A percentile compares a stretch with the other conserved stretches of the same genome.
Evolutionary conservation across 1,139 yeast species (phyloP).

Genomic region (Pichia sp.): DNA sequence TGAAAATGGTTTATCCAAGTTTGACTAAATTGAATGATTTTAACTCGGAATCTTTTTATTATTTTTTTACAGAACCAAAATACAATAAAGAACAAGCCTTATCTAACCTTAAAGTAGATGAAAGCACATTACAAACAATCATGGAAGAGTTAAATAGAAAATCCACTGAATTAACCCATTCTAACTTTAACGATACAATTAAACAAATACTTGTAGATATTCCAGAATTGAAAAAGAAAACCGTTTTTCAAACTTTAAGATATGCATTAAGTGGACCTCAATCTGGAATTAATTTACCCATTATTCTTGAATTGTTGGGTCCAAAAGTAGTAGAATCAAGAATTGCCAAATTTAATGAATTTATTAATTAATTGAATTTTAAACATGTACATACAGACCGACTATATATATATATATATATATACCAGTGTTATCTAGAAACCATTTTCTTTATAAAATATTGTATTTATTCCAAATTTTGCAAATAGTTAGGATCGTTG

Average conservation of each 20-base stretch:
- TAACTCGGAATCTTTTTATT: conserved; percentile 35
- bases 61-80: conserved; percentile 38
- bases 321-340: conserved; percentile 37
- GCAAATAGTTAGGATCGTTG: conserved; percentile 78
- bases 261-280: conserved; percentile 67
- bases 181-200: conserved; percentile 11
- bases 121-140: conserved; percentile 3
- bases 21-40: conserved; percentile 46
- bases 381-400: too few relatives aligned
- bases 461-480: conserved; percentile 32
- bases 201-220: conserved; percentile 4
- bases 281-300: conserved; percentile 66
- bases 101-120: conserved; percentile 14
- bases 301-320: conserved; percentile 54
- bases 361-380: conserved; percentile 2
- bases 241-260: conserved; percentile 55
- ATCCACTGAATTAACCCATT: conserved; percentile 5
- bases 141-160: conserved; percentile 3
- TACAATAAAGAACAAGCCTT: conserved; percentile 27
- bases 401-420: too few relatives aligned
- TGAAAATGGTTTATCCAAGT: conserved; percentile 35
- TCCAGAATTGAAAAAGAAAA: conserved; percentile 12
- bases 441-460: too few relatives aligned
- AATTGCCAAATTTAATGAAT: conserved; percentile 28
- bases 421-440: neutral